phyloP scores from a whole-genome alignment of 2,329 filamentous ascomycete species.

The Colletotrichum trifolii region DNA sequence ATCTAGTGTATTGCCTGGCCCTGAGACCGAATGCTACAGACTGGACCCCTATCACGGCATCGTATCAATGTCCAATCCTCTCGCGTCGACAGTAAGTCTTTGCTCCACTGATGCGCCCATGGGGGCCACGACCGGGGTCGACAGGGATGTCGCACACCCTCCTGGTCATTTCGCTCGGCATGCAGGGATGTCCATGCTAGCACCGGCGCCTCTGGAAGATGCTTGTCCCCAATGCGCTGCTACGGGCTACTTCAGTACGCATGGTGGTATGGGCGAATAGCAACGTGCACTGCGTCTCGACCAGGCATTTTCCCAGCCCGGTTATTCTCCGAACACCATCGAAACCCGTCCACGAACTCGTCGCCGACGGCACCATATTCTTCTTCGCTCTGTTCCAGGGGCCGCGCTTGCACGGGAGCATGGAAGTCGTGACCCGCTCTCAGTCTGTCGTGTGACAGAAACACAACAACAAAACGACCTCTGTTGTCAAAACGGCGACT shows the following conservation, averaged over 20 bases:
- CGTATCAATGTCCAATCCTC: neutral
- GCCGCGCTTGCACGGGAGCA: slow-evolving; percentile 14
- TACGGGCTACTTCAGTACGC: too few relatives aligned
- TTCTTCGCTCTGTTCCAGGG: slow-evolving; percentile 16
- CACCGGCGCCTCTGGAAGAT: slow-evolving; percentile 26
- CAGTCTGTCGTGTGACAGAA: slow-evolving; percentile 19
- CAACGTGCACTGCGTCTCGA: neutral
- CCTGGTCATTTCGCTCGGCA: neutral
- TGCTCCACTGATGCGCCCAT: slow-evolving; percentile 34
- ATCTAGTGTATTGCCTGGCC: neutral
- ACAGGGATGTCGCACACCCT: slow-evolving; percentile 3
- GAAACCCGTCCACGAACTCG: slow-evolving; percentile 18
- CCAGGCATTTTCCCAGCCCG: slow-evolving; percentile 16
- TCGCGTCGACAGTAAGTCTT: neutral
- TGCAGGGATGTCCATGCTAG: slow-evolving; percentile 26
- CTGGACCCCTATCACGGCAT: slow-evolving; percentile 10
- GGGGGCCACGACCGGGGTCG: slow-evolving; percentile 11
- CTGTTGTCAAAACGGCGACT: slow-evolving; percentile 20
- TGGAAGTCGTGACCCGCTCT: slow-evolving; percentile 12
- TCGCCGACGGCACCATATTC: slow-evolving; percentile 19
- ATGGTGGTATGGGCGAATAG: neutral
- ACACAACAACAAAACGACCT: neutral
- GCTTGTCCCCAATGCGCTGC: slow-evolving; percentile 9
- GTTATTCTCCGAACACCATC: slow-evolving; percentile 23
- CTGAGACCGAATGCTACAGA: neutral